Base-by-base conservation (phyloP, 2,329 filamentous ascomycete species). In the Plectosphaerella plurivora region DNA sequence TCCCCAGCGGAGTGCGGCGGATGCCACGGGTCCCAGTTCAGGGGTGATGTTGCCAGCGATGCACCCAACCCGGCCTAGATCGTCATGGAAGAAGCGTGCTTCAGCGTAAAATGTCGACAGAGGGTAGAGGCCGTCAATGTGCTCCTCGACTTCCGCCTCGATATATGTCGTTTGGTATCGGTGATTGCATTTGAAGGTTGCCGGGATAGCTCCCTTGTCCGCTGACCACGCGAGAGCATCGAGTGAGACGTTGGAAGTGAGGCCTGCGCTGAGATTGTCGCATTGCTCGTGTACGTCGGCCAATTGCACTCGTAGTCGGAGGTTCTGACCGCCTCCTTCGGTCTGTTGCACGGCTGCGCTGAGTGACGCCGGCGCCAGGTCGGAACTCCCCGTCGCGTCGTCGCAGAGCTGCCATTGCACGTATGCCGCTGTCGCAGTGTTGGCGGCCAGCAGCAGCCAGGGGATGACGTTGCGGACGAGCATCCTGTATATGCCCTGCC, bases 391-490 rank as follows among this genome's bases (percentile, higher is more conserved):
- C 39, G 50, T 44, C 22, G 49, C 47, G 6, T 25, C 51, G 20
- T 56, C 49, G 48, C 57, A 59, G 36, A 12, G 16, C 47, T 58
- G 56, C 56, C 53, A 57, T 47, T 59, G 56, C 18, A 57, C 52
- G 36, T 60, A 58, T 22, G 57, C 57, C 8, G 50, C 57, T 14
- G 53, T 33, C 28, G 28, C 28, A 9, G 28, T 12, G 28, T 33
- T 33, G 11, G 28, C 28, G 28, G 28, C 28, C 28, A 33, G 28
- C 28, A 33, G 28, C 28, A 33, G 28, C 8, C 28, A 8, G 11
- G 28, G 28, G 11, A 33, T 8, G 28, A 8, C 28, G 11, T 33
- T 33, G 28, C 28, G 28, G 28, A 33, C 11, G 28, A 33, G 28
- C 28, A 33, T 33, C 28, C 28, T 33, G 28, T 8, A 5, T 5